Conservation (phyloP, 2,329 filamentous ascomycete species). For the Penicillium sclerotigenum region DNA sequence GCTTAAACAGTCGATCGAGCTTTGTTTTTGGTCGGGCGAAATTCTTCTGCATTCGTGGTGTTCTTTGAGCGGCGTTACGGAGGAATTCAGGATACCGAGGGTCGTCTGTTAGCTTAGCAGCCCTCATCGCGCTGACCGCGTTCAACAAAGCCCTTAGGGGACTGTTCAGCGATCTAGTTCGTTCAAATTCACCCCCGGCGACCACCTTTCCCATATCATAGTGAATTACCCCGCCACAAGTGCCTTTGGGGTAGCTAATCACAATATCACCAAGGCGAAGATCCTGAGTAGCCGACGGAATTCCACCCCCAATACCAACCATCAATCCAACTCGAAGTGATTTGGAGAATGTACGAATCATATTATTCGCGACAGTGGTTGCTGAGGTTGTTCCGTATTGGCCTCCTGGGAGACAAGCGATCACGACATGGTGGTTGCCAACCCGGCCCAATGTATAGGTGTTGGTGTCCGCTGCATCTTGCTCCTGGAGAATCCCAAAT, state of each 20-base stretch:
- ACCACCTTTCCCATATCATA: neutral
- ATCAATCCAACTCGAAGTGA: constrained; percentile 21
- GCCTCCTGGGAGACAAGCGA: constrained; percentile 17
- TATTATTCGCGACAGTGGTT: constrained; percentile 15
- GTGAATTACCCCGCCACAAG: neutral
- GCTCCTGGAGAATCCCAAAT: constrained; percentile 13
- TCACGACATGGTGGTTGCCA: constrained; percentile 19
- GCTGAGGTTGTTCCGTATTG: constrained; percentile 16
- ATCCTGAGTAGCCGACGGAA: neutral
- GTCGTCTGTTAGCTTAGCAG: neutral
- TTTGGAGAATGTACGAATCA: constrained; percentile 18
- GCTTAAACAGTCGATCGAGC: constrained; percentile 13
- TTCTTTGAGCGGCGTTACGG: neutral
- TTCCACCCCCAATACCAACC: constrained; percentile 10
- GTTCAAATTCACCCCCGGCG: neutral
- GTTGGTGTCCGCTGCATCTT: constrained; percentile 19
- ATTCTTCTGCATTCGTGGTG: neutral
- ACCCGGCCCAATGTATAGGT: constrained; percentile 21
- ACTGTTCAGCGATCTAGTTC: neutral
- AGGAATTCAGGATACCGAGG: neutral
- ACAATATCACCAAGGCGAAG: neutral
- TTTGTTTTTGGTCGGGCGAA: neutral
- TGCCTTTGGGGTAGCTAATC: neutral
- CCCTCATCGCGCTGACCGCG: neutral
- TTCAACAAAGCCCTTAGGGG: neutral